These are phyloP conservation scores for Diaporthe eres DNA, from an alignment of 2,329 filamentous ascomycete species.

Conservation along the genomic window DNA sequence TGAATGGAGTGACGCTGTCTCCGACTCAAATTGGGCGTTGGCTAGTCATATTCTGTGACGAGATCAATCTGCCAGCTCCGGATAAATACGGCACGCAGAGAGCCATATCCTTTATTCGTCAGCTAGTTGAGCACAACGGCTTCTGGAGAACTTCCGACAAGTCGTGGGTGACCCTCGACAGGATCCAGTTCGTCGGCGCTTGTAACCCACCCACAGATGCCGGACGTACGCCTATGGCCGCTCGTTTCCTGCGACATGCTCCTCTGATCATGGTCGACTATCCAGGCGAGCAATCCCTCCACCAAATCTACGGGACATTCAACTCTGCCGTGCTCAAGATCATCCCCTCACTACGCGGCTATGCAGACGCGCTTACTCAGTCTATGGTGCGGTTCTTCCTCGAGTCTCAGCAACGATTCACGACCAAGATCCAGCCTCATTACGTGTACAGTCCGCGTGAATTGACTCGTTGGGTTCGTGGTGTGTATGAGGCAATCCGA, in stretches of 20 bases:
- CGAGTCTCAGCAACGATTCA: conserved; percentile 95
- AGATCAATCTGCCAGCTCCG: conserved; percentile 98
- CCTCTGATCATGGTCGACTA: conserved; percentile 99
- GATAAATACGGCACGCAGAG: conserved; percentile 98
- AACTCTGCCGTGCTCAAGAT: conserved; percentile 97
- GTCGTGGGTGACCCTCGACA: conserved; percentile 96
- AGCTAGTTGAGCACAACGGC: conserved; percentile 98
- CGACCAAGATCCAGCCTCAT: conserved; percentile 95
- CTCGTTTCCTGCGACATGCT: conserved; percentile 94
- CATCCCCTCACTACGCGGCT: conserved; percentile 92
- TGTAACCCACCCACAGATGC: conserved; percentile 99
- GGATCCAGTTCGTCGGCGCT: conserved; percentile 98
- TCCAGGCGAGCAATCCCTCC: conserved; percentile 92
- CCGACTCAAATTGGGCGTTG: conserved; percentile 97
- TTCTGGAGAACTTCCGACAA: conserved; percentile 99
- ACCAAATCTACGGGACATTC: conserved; percentile 99
- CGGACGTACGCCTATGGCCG: conserved; percentile 93
- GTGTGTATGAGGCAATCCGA: conserved; percentile 96
- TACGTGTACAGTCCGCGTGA: conserved; percentile 99
- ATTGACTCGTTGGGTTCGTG: conserved; percentile 96
- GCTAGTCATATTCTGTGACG: conserved; percentile 99
- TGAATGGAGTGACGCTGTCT: conserved; percentile 95
- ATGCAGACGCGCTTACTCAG: conserved; percentile 92
- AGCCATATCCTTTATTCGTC: conserved; percentile 96
- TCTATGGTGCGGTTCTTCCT: conserved; percentile 98